These are phyloP conservation scores for Didymella glomerata DNA, from an alignment of 2,329 filamentous ascomycete species.

Conservation along the genomic window DNA sequence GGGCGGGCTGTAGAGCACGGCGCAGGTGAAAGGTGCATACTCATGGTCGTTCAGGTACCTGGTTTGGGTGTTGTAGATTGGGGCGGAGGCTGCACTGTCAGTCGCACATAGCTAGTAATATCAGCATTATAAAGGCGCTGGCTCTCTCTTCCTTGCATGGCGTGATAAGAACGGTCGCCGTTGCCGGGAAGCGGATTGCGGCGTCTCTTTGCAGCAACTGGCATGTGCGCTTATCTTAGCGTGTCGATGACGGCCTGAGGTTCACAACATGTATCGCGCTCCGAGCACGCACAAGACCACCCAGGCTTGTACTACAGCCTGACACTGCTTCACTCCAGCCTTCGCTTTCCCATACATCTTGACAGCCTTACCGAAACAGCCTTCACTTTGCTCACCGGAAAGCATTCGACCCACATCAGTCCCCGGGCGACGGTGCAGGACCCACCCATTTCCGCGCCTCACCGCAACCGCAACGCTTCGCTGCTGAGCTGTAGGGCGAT, in stretches of 20 bases:
- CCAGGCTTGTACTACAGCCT: not conserved
- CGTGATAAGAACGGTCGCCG: not conserved
- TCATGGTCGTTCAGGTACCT: not conserved
- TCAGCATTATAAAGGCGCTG: not conserved
- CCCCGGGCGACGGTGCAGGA: constrained; percentile 2
- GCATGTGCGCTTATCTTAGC: constrained; percentile 8
- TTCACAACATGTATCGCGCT: not conserved
- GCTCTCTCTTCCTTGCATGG: not conserved
- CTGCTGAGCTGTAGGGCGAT: not conserved
- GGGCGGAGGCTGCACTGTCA: not conserved
- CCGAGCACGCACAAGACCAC: not conserved
- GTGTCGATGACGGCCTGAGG: not conserved
- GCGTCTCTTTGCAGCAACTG: not conserved
- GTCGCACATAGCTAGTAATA: constrained; percentile 1
- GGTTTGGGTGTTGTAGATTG: constrained; percentile 1
- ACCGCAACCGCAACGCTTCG: constrained; percentile 22
- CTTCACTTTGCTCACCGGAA: not conserved
- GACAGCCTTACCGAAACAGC: not conserved
- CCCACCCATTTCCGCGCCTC: constrained; percentile 25
- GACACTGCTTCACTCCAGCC: not conserved
- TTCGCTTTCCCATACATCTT: not conserved
- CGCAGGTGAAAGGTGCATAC: constrained; percentile 6
- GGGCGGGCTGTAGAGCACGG: constrained; percentile 10
- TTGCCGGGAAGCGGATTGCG: not conserved
- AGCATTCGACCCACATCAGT: not conserved